Base-by-base conservation (phyloP, 2,329 filamentous ascomycete genomes). In the Monosporascus sp. region DNA sequence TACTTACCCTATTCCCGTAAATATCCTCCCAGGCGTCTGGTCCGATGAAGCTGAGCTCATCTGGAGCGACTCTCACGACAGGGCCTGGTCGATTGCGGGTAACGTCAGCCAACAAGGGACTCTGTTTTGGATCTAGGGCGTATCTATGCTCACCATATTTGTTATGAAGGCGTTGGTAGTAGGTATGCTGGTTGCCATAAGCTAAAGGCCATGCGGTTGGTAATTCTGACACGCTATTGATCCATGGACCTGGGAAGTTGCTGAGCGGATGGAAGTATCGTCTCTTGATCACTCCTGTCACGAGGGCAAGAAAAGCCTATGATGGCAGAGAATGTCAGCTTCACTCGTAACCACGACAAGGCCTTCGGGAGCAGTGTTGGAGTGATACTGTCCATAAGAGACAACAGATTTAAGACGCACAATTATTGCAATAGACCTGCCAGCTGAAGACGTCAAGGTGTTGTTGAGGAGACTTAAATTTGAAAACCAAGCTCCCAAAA, bases 11-110 rank as follows among this genome's bases (percentile, higher is more conserved):
- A 47, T 60, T 49, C 1, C 64, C 60, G 22, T 65, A 65, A 5
- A 66, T 67, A n/a, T 65, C 62, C 18, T 67, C 60, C 48, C 63
- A 62, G 2, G 65, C 65, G n/a, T 60, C 51, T 27, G 58, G 54
- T 11, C 55, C 54, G 47, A 60, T 57, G 48, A 67, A 67, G 46
- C 57, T 63, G n/a, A 67, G 52, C 44, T 67, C 65, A 34, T 65
- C 57, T 1, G 64, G 64, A 15, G 62, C 58, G 1, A 65, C 56
- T 6, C 62, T 54, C 8, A 67, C 62, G 7, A 65, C 65, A 0
- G 62, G 57, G 25, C 25, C 25, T 27, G 7, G 25, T 27, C 25
- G 8, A 3, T 9, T 27, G 25, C 25, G 8, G 2, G 7, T 27
- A 27, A 27, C 25, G 25, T 27, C 25, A 27, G 25, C 25, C 9